Base-by-base conservation (phyloP, 345 rosid species). In the Sonneratia alba region DNA sequence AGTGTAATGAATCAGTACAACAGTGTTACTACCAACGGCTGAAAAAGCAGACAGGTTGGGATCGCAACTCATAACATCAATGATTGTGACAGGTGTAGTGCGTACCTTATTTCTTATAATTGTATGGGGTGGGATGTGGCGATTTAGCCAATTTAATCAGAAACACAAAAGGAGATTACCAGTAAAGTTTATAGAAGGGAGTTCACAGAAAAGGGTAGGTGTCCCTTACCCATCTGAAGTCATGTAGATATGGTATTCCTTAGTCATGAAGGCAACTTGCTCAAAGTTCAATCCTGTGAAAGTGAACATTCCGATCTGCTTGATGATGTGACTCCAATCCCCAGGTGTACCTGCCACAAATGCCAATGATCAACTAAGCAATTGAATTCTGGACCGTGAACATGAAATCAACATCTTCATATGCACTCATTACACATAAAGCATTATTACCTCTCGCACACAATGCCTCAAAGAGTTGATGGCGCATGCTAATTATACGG, bases 401-500 rank as follows among this genome's bases (percentile, higher is more conserved):
- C 5, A 47, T 43, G 16, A 69, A 69, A 7, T 1, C 18, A 32
- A 11, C 11, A 13, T 32, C 43, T 19, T 32, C 16, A 36, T 12
- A 36, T 21, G 57, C 40, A 7, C 32, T 32, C 19, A 34, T 70
- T 24, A 71, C 18, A 63, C 6, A 6, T 0, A 21, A 38, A 67
- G 16, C 19, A 68, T 42, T 45, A 68, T 42, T 45, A 87, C 93
- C 89, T 83, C 83, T 82, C 72, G 81, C 71, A 69, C 72, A 49
- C 79, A 91, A 69, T 55, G 97, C 95, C 74, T 87, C 87, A 55
- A 79, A 86, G 13, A 91, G 94, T 81, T 89, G 83, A 51, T 85
- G 85, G 18, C 95, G 90, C 94, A 91, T 87, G 84, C 85, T 84
- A 64, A 82, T 82, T 69, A 91, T 87, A 51, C 97, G 94, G 81